These are phyloP conservation scores for Colletotrichum costaricense DNA, from an alignment of 2,329 filamentous ascomycete species.

Conservation along the genomic window DNA sequence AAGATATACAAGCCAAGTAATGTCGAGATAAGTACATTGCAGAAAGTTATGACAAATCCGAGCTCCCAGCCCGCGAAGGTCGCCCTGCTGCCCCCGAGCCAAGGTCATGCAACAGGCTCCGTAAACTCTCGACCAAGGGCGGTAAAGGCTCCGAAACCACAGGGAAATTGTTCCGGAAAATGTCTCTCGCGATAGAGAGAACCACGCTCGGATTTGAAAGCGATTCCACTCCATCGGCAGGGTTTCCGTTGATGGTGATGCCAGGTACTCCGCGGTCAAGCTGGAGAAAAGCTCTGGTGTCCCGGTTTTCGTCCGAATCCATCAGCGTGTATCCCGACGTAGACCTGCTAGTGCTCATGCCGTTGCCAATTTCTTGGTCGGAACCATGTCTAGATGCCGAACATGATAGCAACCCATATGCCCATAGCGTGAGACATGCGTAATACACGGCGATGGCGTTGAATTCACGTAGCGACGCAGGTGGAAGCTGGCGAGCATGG, in stretches of 20 bases:
- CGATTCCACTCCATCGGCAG: slow-evolving; percentile 20
- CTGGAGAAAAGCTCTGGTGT: slow-evolving; percentile 31
- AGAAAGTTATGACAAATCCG: background rate
- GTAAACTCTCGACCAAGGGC: slow-evolving; percentile 26
- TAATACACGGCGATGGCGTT: slow-evolving; percentile 43
- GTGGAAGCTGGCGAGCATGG: slow-evolving; percentile 33
- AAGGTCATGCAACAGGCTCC: slow-evolving; percentile 24
- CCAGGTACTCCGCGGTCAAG: slow-evolving; percentile 30
- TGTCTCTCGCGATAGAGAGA: slow-evolving; percentile 22
- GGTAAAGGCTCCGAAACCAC: slow-evolving; percentile 32
- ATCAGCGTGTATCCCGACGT: slow-evolving; percentile 11
- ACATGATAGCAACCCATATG: slow-evolving; percentile 35
- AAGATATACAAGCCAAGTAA: background rate
- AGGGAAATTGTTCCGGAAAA: slow-evolving; percentile 28
- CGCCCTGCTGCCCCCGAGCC: slow-evolving; percentile 24
- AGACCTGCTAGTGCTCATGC: background rate
- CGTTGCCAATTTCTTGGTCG: slow-evolving; percentile 4
- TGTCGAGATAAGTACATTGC: background rate
- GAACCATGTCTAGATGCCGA: slow-evolving; percentile 14
- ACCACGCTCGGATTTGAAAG: slow-evolving; percentile 25
- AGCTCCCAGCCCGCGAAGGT: slow-evolving; percentile 27
- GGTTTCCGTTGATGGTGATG: slow-evolving; percentile 30
- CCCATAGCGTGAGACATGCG: slow-evolving; percentile 43
- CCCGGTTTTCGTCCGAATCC: slow-evolving; percentile 33
- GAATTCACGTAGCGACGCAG: slow-evolving; percentile 38